These are phyloP conservation scores for Ramaria sp. DNA, from an alignment of 768 basidiomycete genomes.

Conservation along the genomic window DNA sequence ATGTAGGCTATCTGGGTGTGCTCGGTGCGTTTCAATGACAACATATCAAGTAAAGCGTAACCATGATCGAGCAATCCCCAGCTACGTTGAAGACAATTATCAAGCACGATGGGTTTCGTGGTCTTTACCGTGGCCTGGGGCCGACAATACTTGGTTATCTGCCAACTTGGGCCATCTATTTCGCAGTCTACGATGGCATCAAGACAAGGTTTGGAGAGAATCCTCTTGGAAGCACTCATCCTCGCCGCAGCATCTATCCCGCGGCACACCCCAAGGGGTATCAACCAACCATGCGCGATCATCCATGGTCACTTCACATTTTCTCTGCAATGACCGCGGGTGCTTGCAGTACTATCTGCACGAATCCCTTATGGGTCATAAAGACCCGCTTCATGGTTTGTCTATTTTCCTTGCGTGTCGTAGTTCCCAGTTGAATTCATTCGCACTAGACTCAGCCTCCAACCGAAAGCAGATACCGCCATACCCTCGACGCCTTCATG, in stretches of 20 bases:
- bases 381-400: constrained; percentile 97
- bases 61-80: constrained; percentile 13
- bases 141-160: constrained; percentile 95
- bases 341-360: constrained; percentile 83
- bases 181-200: constrained; percentile 93
- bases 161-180: constrained; percentile 99
- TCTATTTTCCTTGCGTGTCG: constrained; percentile 9
- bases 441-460: constrained; percentile 66
- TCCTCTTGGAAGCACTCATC: constrained; percentile 30
- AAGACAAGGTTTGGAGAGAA: constrained; percentile 72
- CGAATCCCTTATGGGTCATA: constrained; percentile 97
- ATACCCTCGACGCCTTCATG: constrained; percentile 81
- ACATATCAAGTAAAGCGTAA: not conserved
- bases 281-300: constrained; percentile 69
- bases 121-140: constrained; percentile 93
- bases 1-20: constrained; percentile 68
- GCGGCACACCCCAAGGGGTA: constrained; percentile 81
- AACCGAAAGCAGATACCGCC: constrained; percentile 69
- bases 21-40: constrained; percentile 37
- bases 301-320: constrained; percentile 82
- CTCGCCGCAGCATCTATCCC: constrained; percentile 36
- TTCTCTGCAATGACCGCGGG: constrained; percentile 94
- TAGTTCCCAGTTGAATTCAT: not conserved
- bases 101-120: constrained; percentile 64
- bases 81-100: constrained; percentile 50